Evolutionary conservation across 2,329 filamentous ascomycete species (phyloP), one percentile per base, ranked within the genome.

Genomic region (Beauveria bassiana): DNA sequence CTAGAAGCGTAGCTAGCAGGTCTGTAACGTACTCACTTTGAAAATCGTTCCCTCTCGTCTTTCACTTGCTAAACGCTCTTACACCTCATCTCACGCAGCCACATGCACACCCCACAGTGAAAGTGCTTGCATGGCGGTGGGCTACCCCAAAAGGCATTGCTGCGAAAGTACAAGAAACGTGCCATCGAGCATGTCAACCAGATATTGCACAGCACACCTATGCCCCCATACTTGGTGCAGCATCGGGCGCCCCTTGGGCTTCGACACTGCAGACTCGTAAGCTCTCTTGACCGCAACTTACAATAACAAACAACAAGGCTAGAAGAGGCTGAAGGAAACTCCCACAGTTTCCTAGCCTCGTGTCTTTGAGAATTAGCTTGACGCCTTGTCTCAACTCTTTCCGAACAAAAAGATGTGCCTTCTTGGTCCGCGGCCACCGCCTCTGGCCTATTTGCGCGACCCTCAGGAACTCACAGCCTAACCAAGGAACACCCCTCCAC

Each of bases 251-350:
- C 18, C 18, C 28, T 38, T 47, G 40, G 43, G 45, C 55, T 49
- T 50, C 45, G 31, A 50, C 46, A 26, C 8, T 14, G 45, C 47
- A 22, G 26, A 26, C 26, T 57, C 54, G 24, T 10, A 24, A 47
- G 34, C 28, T 42, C 22, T 14, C 40, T 52, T 59, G 57, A 59
- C 57, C 57, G 57, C 57, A 59, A 59, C 47, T 59, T 59, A n/a
- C 57, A 59, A 52, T 14, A 59, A 59, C 47, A 51, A 59, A 52
- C 45, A 58, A 58, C 55, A 58, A 52, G 26, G 47, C 26, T 50
- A n/a, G 47, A n/a, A 8, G 20, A 43, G 38, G 47, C 47, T 45
- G 47, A 38, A 3, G 45, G n/a, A 31, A 40, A 42, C 45, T 16
- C 31, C 31, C 31, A 54, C 18, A 52, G n/a, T 12, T 28, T 26